These are phyloP conservation scores for Termitomyces sp. DNA, from an alignment of 768 basidiomycete genomes.

Conservation along the genomic window DNA sequence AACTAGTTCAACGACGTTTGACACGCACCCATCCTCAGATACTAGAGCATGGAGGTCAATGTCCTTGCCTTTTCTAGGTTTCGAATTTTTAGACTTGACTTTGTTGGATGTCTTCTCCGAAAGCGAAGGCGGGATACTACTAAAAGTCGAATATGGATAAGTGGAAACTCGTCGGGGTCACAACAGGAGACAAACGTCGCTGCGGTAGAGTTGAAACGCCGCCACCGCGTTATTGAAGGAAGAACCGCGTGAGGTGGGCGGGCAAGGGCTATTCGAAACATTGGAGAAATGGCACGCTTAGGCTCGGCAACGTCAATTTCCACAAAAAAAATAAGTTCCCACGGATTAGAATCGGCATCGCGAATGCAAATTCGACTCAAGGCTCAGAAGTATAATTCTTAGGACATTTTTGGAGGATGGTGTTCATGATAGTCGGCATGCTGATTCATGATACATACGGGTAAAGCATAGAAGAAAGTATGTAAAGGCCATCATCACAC, in stretches of 20 bases:
- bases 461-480: slow-evolving; percentile 10
- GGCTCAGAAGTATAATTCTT: not conserved
- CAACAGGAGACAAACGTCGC: slow-evolving; percentile 3
- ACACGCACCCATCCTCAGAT: slow-evolving; percentile 6
- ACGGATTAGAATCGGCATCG: slow-evolving; percentile 1
- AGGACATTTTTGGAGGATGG: not conserved
- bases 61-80: not conserved
- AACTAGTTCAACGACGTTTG: not conserved
- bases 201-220: slow-evolving; percentile 6
- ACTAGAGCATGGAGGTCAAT: not conserved
- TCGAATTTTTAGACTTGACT: not conserved
- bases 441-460: slow-evolving; percentile 15
- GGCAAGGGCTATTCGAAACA: slow-evolving; percentile 15
- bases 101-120: not conserved
- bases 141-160: not conserved
- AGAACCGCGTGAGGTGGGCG: slow-evolving; percentile 9
- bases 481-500: slow-evolving; percentile 10
- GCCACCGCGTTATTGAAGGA: slow-evolving; percentile 13
- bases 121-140: not conserved
- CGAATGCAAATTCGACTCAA: not conserved
- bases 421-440: slow-evolving; percentile 13
- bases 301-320: slow-evolving; percentile 3
- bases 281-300: not conserved
- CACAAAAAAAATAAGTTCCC: slow-evolving; percentile 11
- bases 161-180: not conserved